These are phyloP conservation scores for Pleurotus cornucopiae DNA, from an alignment of 768 basidiomycete species.

Conservation along the genomic window DNA sequence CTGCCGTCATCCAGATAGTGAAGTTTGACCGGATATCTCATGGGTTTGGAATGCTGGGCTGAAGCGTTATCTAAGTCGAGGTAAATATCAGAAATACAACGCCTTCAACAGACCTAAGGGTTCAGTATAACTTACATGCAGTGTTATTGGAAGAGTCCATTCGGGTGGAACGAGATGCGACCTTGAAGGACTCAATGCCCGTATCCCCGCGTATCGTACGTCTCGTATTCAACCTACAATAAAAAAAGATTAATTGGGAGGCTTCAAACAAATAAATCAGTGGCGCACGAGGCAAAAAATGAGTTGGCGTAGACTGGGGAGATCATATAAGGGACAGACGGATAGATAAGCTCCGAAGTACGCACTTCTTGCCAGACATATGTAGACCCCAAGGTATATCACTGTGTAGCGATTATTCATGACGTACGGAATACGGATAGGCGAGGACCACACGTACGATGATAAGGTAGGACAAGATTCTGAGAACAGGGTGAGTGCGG, in stretches of 20 bases:
- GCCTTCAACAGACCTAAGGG: too few species aligned
- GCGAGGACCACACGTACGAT: background rate
- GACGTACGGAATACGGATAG: background rate
- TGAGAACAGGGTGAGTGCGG: background rate
- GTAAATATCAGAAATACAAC: background rate
- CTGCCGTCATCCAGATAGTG: too few species aligned
- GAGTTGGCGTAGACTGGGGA: background rate
- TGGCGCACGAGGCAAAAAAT: background rate
- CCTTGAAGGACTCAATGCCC: background rate
- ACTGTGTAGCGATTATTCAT: background rate
- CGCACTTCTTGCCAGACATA: background rate
- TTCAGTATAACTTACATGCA: background rate
- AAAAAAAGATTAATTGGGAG: too few species aligned
- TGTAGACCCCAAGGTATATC: slow-evolving; percentile 1
- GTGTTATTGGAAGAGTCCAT: background rate
- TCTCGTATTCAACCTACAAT: background rate
- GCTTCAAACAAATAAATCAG: too few species aligned
- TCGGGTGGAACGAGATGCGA: background rate
- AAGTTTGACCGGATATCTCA: too few species aligned
- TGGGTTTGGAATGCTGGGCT: too few species aligned
- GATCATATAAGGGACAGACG: too few species aligned
- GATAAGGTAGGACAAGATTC: background rate
- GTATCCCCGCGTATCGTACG: background rate
- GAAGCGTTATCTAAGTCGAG: too few species aligned
- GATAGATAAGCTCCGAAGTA: too few species aligned